Percentiles rank a stretch among this genome's conserved stretches.
phyloP scores from a whole-genome alignment of 2,329 filamentous ascomycete genomes.

The Cladophialophora chaetospira region DNA sequence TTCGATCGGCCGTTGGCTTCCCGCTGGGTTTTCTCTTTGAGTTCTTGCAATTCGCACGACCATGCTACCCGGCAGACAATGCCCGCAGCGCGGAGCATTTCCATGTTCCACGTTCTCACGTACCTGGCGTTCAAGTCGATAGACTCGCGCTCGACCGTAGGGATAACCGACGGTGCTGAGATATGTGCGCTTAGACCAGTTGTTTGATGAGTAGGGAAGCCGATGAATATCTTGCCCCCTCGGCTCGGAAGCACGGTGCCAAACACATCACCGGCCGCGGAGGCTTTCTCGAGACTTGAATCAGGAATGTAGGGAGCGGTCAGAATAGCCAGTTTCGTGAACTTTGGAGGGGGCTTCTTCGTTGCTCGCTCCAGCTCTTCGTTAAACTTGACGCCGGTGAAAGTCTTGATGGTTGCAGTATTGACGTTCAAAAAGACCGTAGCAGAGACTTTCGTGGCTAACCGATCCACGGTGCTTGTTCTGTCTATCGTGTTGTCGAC shows the following conservation, averaged over 20 bases:
- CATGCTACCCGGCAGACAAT: conserved; percentile 89
- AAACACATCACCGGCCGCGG: conserved; percentile 68
- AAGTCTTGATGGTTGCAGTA: conserved; percentile 78
- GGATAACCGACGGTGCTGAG: conserved; percentile 92
- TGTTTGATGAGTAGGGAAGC: conserved; percentile 95
- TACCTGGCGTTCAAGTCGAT: conserved; percentile 95
- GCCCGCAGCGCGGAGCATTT: conserved; percentile 87
- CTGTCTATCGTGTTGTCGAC: conserved; percentile 48
- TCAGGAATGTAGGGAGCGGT: conserved; percentile 80
- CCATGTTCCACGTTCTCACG: conserved; percentile 92
- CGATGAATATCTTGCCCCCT: conserved; percentile 91
- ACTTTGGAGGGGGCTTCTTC: conserved; percentile 92
- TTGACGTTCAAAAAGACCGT: conserved; percentile 88
- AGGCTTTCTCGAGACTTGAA: conserved; percentile 34
- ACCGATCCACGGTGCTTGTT: conserved; percentile 64
- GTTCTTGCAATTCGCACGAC: conserved; percentile 77
- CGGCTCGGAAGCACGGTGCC: conserved; percentile 85
- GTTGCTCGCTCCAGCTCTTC: conserved; percentile 91
- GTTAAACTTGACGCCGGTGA: conserved; percentile 70
- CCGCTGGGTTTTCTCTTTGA: conserved; percentile 62
- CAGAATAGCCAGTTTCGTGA: conserved; percentile 80
- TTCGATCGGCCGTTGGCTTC: conserved; percentile 51
- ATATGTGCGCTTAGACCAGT: conserved; percentile 93
- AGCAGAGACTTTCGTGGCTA: conserved; percentile 61
- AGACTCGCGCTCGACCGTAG: conserved; percentile 93